phyloP scores from a whole-genome alignment of 306 rosid species.

The Gastrolobium villosum region DNA sequence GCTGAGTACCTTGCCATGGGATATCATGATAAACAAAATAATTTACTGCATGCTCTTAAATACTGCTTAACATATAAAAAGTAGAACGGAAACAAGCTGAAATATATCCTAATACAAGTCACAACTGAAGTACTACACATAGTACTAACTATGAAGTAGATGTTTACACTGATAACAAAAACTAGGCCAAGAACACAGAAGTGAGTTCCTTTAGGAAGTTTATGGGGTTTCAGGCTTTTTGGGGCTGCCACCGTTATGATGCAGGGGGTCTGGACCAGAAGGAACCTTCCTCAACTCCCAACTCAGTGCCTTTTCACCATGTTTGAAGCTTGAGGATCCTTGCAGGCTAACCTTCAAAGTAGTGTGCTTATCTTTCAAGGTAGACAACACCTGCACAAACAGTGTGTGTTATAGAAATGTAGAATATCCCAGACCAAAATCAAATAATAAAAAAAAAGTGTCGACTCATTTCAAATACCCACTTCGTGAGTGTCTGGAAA shows the following conservation, averaged over 20 bases:
- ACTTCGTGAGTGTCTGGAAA: too few species aligned
- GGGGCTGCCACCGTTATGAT: constrained; percentile 69
- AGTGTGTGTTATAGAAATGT: neutral
- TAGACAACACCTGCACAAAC: constrained; percentile 54
- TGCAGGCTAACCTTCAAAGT: constrained; percentile 39
- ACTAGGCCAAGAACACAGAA: constrained; percentile 16
- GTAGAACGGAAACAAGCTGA: constrained; percentile 13
- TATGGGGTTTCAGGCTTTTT: constrained; percentile 65
- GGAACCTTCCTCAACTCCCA: constrained; percentile 73
- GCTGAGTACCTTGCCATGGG: neutral
- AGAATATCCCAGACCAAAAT: neutral
- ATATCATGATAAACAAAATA: neutral
- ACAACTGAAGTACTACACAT: constrained; percentile 18
- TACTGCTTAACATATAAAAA: neutral
- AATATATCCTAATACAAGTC: neutral
- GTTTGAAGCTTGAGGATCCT: constrained; percentile 46
- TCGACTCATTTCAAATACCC: too few species aligned
- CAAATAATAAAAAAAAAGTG: too few species aligned
- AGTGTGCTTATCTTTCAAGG: constrained; percentile 45
- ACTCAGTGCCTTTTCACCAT: constrained; percentile 34
- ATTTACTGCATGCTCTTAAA: neutral
- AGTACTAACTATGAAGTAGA: neutral
- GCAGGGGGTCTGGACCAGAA: constrained; percentile 80
- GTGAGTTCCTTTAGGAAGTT: neutral
- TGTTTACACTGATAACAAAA: constrained; percentile 7